phyloP scores from a whole-genome alignment of 2,329 filamentous ascomycete genomes.

The Fusarium sp. region DNA sequence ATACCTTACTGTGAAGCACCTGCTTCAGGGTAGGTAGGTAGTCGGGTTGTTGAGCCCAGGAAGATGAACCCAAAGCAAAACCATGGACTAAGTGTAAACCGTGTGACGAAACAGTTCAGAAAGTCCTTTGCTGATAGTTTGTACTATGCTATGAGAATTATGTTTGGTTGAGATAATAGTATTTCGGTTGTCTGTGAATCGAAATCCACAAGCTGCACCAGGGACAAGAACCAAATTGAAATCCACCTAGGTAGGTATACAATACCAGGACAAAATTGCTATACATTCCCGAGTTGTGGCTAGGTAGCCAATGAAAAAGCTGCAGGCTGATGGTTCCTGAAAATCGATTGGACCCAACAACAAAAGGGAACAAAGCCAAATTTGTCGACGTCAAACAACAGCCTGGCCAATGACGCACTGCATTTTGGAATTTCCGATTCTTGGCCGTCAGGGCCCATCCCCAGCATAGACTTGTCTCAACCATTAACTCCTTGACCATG shows the following conservation, averaged over 20 bases:
- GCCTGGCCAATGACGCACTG: slow-evolving; percentile 39
- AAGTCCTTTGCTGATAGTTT: neutral
- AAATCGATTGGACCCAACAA: slow-evolving; percentile 14
- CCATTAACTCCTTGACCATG: slow-evolving; percentile 39
- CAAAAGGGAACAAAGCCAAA: neutral
- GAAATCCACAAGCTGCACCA: neutral
- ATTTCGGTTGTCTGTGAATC: neutral
- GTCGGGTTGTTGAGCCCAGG: too few relatives aligned
- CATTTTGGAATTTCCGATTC: slow-evolving; percentile 26
- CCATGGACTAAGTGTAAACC: neutral
- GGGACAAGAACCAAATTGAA: neutral
- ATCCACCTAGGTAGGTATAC: too few relatives aligned
- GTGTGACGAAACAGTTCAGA: neutral
- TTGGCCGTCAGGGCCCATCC: slow-evolving; percentile 22
- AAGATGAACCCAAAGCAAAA: neutral
- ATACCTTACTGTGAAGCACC: too few relatives aligned
- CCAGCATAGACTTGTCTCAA: slow-evolving; percentile 22
- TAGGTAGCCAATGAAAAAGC: neutral
- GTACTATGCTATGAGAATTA: too few relatives aligned
- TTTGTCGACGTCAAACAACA: slow-evolving; percentile 14
- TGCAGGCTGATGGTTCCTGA: slow-evolving; percentile 5
- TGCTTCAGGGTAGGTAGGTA: neutral
- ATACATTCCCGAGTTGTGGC: neutral
- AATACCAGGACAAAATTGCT: neutral
- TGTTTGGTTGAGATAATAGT: neutral